Base-by-base conservation (phyloP, 495 filamentous ascomycete genomes). In the Amniculicola lignicola region DNA sequence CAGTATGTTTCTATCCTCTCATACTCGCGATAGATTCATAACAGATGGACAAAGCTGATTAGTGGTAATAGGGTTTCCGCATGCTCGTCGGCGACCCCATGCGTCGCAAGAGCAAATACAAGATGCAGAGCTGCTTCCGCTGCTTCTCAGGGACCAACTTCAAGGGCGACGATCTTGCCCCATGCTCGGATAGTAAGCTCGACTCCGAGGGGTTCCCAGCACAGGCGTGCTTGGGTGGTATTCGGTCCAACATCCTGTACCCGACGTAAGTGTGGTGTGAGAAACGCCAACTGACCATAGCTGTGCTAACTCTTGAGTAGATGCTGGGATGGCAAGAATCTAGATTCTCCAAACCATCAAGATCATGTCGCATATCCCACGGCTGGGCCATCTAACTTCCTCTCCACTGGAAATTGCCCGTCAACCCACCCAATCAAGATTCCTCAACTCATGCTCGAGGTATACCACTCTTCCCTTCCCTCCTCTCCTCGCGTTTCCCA, bases 21-120 rank as follows among this genome's bases (percentile, higher is more conserved):
- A 29, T 11, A 16, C 19, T 2, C n/a, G n/a, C 1, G 6, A 11
- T 12, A 42, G 1, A 3, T 9, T 12, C n/a, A n/a, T n/a, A n/a
- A n/a, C n/a, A n/a, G n/a, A n/a, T n/a, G n/a, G n/a, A n/a, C n/a
- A n/a, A n/a, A n/a, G n/a, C n/a, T n/a, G n/a, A n/a, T n/a, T n/a
- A n/a, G n/a, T n/a, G n/a, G n/a, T n/a, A n/a, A n/a, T 27, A 59
- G 48, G 52, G 59, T n/a, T 62, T 62, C 54, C 59, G 59, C 35
- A 62, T 62, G 59, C 59, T 62, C 6, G 54, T 58, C 28, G 59
- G 59, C 14, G 59, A 62, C 27, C 18, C 59, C 6, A 57, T 35
- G 22, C 29, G 43, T 6, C 59, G 59, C 27, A 41, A 24, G 15
- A 45, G 51, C 11, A 18, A 21, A 2, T 22, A 15, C 25, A 62